These are phyloP conservation scores for Metschnikowia lachancei DNA, from an alignment of 805 yeast species.

Conservation along the genomic window DNA sequence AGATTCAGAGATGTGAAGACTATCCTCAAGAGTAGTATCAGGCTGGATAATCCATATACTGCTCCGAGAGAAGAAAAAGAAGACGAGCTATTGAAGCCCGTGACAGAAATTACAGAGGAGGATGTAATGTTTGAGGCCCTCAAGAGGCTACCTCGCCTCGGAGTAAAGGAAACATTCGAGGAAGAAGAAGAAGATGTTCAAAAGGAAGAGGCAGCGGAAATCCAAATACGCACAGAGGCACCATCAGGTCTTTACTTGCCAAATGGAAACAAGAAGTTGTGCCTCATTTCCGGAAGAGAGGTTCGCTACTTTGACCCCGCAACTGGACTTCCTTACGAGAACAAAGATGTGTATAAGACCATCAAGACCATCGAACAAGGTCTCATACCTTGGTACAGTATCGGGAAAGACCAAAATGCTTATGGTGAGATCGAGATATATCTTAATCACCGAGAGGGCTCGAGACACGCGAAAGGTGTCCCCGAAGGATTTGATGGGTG, in stretches of 20 bases:
- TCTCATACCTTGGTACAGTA: slow-evolving; percentile 49
- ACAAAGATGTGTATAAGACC: slow-evolving; percentile 74
- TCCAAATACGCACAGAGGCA: slow-evolving; percentile 58
- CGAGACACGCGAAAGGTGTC: slow-evolving; percentile 76
- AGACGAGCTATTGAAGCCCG: slow-evolving; percentile 36
- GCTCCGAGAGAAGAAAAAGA: slow-evolving; percentile 29
- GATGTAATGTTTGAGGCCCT: slow-evolving; percentile 42
- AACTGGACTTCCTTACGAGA: slow-evolving; percentile 81
- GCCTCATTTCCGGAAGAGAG: slow-evolving; percentile 73
- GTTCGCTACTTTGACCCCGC: slow-evolving; percentile 87
- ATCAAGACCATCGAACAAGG: slow-evolving; percentile 51
- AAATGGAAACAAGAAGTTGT: slow-evolving; percentile 61
- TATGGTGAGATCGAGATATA: slow-evolving; percentile 47
- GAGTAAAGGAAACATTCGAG: slow-evolving; percentile 48
- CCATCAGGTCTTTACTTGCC: slow-evolving; percentile 73
- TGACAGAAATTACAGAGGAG: slow-evolving; percentile 34
- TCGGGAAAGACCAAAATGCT: slow-evolving; percentile 51
- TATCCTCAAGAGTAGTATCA: slow-evolving; percentile 27
- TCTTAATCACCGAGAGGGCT: slow-evolving; percentile 49
- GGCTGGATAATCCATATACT: slow-evolving; percentile 43
- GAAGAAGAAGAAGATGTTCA: slow-evolving; percentile 36
- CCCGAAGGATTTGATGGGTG: slow-evolving; percentile 73
- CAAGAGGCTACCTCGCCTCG: slow-evolving; percentile 58
- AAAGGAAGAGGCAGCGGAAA: slow-evolving; percentile 42
- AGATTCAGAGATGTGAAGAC: slow-evolving; percentile 57